Conservation (phyloP, 2,329 filamentous ascomycete species). For the Nemania abortiva region DNA sequence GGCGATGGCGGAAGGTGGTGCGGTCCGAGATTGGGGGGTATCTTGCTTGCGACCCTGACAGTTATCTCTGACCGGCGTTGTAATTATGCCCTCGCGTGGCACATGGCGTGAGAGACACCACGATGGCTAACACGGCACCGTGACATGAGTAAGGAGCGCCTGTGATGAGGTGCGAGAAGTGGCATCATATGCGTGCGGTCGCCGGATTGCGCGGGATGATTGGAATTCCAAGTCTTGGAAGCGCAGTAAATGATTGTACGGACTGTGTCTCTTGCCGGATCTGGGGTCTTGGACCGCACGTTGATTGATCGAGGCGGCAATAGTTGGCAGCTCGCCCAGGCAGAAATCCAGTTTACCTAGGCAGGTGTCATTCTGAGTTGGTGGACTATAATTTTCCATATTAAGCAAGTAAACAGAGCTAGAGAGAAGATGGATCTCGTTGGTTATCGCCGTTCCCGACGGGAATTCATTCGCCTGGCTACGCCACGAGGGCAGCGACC, state of each 20-base stretch:
- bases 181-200: constrained; percentile 24
- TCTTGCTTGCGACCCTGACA: constrained; percentile 8
- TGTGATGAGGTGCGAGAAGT: background rate
- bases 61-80: background rate
- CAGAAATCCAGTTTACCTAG: constrained; percentile 10
- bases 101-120: background rate
- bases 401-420: constrained; percentile 3
- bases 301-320: constrained; percentile 11
- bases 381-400: constrained; percentile 25
- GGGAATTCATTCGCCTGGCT: background rate
- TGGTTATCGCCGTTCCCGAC: constrained; percentile 12
- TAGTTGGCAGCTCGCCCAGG: background rate
- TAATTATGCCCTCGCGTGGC: background rate
- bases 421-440: background rate
- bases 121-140: background rate
- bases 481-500: background rate
- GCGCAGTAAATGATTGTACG: background rate
- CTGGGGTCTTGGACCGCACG: constrained; percentile 9
- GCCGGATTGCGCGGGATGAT: constrained; percentile 11
- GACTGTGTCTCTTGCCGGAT: constrained; percentile 22
- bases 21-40: background rate
- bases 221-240: constrained; percentile 10
- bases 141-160: background rate
- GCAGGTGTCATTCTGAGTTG: constrained; percentile 30
- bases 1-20: background rate